These are phyloP conservation scores for Xanthoparmelia taractica DNA, from an alignment of 495 filamentous ascomycete genomes.

Conservation along the genomic window DNA sequence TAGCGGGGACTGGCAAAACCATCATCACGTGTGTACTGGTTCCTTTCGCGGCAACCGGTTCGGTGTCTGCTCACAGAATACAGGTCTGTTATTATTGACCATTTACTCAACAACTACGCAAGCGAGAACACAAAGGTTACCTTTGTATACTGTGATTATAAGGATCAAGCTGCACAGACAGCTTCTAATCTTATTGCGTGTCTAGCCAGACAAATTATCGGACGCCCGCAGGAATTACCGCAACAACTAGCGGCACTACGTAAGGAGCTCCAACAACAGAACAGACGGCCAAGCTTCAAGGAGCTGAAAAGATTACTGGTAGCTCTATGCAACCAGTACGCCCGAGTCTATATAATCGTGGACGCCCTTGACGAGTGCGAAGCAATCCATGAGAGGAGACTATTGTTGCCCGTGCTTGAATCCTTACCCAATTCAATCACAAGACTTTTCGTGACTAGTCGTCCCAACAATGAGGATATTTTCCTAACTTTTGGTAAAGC, in stretches of 20 bases:
- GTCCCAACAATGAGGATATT: slow-evolving; percentile 15
- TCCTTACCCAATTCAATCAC: not conserved
- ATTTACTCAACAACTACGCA: slow-evolving; percentile 25
- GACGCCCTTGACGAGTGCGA: slow-evolving; percentile 42
- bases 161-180: slow-evolving; percentile 27
- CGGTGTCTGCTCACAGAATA: not conserved
- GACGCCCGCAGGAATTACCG: not conserved
- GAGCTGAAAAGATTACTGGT: not conserved
- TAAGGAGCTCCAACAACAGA: not conserved
- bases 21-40: slow-evolving; percentile 1
- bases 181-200: slow-evolving; percentile 22
- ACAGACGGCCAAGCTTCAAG: not conserved
- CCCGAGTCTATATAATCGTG: slow-evolving; percentile 34
- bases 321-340: slow-evolving; percentile 8
- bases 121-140: slow-evolving; percentile 18
- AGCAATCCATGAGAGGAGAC: not conserved
- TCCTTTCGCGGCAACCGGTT: not conserved
- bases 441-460: slow-evolving; percentile 13
- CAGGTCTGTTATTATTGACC: slow-evolving; percentile 32
- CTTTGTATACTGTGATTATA: slow-evolving; percentile 32
- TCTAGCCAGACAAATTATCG: slow-evolving; percentile 30
- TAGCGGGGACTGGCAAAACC: slow-evolving; percentile 15
- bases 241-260: not conserved
- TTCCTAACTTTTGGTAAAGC: not conserved
- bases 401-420: slow-evolving; percentile 5